Evolutionary conservation across 2,329 filamentous ascomycete genomes (phyloP).

Genomic region (Thyridium curvatum): DNA sequence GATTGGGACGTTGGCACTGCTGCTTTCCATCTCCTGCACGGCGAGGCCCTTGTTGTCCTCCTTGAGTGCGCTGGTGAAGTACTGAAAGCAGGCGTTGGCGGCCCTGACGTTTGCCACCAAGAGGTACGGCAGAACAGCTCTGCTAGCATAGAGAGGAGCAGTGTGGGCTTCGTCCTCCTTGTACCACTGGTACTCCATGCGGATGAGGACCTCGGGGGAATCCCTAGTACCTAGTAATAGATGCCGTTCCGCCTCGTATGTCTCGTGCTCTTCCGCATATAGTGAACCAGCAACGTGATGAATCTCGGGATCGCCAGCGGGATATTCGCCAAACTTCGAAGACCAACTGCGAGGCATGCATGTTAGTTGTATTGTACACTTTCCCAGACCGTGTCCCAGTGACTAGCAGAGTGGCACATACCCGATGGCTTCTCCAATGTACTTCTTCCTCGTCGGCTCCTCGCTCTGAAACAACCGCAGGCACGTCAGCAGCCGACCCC

Average conservation of each 20-base stretch:
- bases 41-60: constrained; percentile 51
- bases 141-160: constrained; percentile 77
- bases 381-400: too few species aligned
- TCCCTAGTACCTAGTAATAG: constrained; percentile 83
- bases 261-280: constrained; percentile 88
- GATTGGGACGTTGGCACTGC: constrained; percentile 66
- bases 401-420: constrained; percentile 29
- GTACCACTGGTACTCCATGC: constrained; percentile 93
- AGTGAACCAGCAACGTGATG: constrained; percentile 86
- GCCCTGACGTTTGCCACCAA: constrained; percentile 85
- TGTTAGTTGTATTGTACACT: background rate
- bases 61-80: constrained; percentile 64
- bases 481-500: constrained; percentile 70
- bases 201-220: constrained; percentile 72
- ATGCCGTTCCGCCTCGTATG: constrained; percentile 90
- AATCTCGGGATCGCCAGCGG: constrained; percentile 86
- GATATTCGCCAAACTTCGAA: constrained; percentile 75
- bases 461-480: constrained; percentile 73
- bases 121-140: constrained; percentile 85
- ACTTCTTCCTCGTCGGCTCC: constrained; percentile 90
- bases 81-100: constrained; percentile 73
- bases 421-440: constrained; percentile 77
- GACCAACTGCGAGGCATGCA: constrained; percentile 60
- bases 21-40: constrained; percentile 74
- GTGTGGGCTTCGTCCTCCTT: constrained; percentile 80